Base-by-base conservation (phyloP, 2,329 filamentous ascomycete genomes). In the Xylariaceae sp. region DNA sequence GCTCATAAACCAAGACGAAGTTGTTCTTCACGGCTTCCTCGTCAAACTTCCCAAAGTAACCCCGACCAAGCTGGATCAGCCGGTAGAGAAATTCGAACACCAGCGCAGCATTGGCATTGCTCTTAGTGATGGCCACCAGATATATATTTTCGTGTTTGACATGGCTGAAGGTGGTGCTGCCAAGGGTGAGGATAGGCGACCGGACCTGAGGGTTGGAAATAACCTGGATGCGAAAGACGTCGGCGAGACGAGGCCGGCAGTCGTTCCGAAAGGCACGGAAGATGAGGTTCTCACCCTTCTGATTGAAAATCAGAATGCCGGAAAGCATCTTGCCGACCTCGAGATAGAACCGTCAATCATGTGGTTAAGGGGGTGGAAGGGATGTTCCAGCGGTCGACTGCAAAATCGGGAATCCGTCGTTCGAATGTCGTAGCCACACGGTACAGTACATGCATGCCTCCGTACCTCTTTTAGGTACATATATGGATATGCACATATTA, bases 11-110 rank as follows among this genome's bases (percentile, higher is more conserved):
- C 65, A 99, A 81, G 63, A 99, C 95, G 78, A 99, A 99, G 80
- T 99, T 99, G 79, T 97, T 98, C 88, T 99, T 99, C 67, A 99
- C 93, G 54, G 95, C 93, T 78, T 99, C 95, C 81, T 99, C 95
- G 71, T 99, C 95, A 71, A 99, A 96, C 77, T 98, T 98, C 72
- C 90, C 93, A 81, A 99, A 99, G 77, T 99, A 99, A 55, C 92
- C 91, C 77, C 90, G 92, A 42, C 95, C 95, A 63, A 99, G 81
- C 71, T 89, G 85, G 64, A 97, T 90, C 70, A 99, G 79, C 67
- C 93, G 87, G 79, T 98, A 98, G 60, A 99, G 81, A 72, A 99
- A 99, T 79, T 99, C 95, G 71, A 99, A 99, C 20, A 99, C 91
- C 54, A 99, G 84, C 42, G 96, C 96, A 12, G 93, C 93, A 84